Conservation (phyloP, 345 rosid genomes). For the Citrus medica region DNA sequence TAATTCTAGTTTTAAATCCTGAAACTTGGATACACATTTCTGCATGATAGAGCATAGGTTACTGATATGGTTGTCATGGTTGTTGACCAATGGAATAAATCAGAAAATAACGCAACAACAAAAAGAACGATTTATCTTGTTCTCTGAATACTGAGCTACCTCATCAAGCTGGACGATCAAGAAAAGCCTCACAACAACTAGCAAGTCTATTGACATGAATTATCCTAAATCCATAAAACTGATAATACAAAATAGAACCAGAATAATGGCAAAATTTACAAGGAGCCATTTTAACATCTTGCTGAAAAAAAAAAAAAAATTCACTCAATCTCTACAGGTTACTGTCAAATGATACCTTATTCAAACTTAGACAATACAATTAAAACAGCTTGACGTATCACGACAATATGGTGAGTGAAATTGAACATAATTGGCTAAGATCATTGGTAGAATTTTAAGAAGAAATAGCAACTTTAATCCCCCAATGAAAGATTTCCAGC, state of each 20-base stretch:
- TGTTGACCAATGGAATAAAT: neutral
- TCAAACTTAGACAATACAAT: neutral
- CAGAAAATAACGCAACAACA: neutral
- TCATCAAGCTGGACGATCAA: neutral
- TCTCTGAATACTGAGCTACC: neutral
- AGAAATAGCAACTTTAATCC: neutral
- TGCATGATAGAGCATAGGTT: neutral
- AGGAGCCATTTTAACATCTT: neutral
- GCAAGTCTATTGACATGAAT: neutral
- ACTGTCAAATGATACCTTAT: neutral
- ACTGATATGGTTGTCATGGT: too few species aligned
- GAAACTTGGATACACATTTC: neutral
- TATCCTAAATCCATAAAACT: neutral
- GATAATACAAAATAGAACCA: neutral
- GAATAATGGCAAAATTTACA: neutral
- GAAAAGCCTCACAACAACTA: neutral
- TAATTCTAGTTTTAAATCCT: neutral
- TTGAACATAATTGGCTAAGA: neutral
- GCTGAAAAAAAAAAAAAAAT: neutral
- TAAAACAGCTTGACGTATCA: too few species aligned
- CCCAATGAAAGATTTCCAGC: neutral
- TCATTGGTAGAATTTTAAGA: neutral
- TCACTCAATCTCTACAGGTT: neutral
- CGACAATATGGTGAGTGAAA: neutral
- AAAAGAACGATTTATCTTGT: neutral